Evolutionary conservation across 2,329 filamentous ascomycete genomes (phyloP).

Genomic region (Cladosporium austrohemisphaericum): DNA sequence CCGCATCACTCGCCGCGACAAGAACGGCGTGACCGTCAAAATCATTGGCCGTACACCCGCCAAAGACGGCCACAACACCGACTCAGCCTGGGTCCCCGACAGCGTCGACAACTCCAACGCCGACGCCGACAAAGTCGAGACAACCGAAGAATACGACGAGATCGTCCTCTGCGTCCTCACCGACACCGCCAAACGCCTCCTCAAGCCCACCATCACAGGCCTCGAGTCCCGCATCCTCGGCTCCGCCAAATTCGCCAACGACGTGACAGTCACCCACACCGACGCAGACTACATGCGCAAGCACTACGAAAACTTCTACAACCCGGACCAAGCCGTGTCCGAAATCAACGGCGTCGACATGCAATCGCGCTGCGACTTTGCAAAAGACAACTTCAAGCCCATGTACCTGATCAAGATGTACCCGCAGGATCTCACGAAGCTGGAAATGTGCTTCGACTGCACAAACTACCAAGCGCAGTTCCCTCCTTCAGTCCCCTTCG

Average conservation of each 20-base stretch:
- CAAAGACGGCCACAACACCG: constrained; percentile 43
- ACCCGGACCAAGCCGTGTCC: constrained; percentile 44
- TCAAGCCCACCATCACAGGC: constrained; percentile 56
- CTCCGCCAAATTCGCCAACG: constrained; percentile 66
- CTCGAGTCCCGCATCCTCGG: constrained; percentile 65
- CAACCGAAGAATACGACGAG: constrained; percentile 58
- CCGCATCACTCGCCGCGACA: constrained; percentile 49
- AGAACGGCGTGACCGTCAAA: constrained; percentile 50
- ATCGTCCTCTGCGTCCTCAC: constrained; percentile 61
- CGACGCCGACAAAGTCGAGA: constrained; percentile 40
- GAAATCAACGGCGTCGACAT: constrained; percentile 42
- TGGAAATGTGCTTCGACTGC: constrained; percentile 66
- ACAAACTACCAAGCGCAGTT: constrained; percentile 74
- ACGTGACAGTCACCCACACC: constrained; percentile 67
- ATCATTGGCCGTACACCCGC: constrained; percentile 42
- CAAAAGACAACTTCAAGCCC: constrained; percentile 54
- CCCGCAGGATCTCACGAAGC: constrained; percentile 51
- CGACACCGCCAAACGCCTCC: constrained; percentile 56
- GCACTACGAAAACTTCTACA: constrained; percentile 63
- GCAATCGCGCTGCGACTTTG: constrained; percentile 40
- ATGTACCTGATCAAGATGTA: constrained; percentile 66
- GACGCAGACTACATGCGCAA: constrained; percentile 63
- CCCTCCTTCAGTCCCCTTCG: constrained; percentile 50
- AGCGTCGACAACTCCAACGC: constrained; percentile 35
- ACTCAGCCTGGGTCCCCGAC: constrained; percentile 42